These are phyloP conservation scores for Adansonia madagascariensis DNA, from an alignment of 441 rosid species.

Conservation along the genomic window DNA sequence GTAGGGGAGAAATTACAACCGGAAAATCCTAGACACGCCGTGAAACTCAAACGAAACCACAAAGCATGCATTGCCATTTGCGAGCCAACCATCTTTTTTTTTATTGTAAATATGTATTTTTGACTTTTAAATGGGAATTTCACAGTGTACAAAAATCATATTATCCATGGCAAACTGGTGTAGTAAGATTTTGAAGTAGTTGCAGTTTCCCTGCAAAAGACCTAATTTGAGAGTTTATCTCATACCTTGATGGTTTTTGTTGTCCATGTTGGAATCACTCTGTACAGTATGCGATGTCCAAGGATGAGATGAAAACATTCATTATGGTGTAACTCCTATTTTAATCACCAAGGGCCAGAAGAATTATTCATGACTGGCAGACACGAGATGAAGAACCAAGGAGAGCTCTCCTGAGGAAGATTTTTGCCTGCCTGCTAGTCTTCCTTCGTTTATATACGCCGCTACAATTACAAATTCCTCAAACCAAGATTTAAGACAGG, in stretches of 20 bases:
- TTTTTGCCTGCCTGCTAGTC: slow-evolving; percentile 32
- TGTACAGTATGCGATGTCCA: slow-evolving; percentile 45
- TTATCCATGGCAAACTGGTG: slow-evolving; percentile 10
- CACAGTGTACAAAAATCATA: slow-evolving; percentile 26
- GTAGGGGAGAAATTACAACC: slow-evolving; percentile 8
- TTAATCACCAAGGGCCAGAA: slow-evolving; percentile 30
- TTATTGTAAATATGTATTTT: not conserved
- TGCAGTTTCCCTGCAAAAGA: not conserved
- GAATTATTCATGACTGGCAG: slow-evolving; percentile 26
- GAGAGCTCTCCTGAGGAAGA: slow-evolving; percentile 26
- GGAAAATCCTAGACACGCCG: slow-evolving; percentile 17
- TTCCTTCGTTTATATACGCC: slow-evolving; percentile 33
- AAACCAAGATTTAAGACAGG: slow-evolving; percentile 28
- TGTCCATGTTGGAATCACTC: slow-evolving; percentile 34
- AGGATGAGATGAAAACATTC: slow-evolving; percentile 19
- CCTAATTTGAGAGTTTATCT: not conserved
- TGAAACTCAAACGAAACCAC: slow-evolving; percentile 7
- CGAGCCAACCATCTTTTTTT: not conserved
- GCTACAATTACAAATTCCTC: slow-evolving; percentile 46
- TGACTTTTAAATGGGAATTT: not conserved
- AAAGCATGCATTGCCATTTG: slow-evolving; percentile 12
- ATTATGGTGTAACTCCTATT: slow-evolving; percentile 10
- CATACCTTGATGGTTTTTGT: slow-evolving; percentile 20
- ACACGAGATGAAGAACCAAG: not conserved
- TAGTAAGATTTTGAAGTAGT: not conserved